Evolutionary conservation across 1,284 basidiomycete species (phyloP).

Genomic region (Heterobasidion occidentale): DNA sequence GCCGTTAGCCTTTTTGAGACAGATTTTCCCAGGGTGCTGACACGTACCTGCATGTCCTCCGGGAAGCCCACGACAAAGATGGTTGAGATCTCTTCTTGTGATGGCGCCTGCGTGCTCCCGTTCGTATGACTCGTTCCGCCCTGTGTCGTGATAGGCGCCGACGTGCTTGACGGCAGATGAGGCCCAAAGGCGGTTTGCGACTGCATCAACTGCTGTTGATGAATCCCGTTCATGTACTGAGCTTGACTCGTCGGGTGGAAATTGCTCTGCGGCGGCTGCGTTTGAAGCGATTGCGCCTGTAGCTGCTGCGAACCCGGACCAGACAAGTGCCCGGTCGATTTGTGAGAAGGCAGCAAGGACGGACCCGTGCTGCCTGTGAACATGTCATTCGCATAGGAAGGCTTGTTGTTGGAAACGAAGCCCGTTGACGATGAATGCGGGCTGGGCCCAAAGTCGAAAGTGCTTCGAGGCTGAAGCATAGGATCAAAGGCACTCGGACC

Average conservation of each 20-base stretch:
- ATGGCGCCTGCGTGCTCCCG: slow-evolving; percentile 14
- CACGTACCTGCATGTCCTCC: slow-evolving; percentile 92
- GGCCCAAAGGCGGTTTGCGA: slow-evolving; percentile 71
- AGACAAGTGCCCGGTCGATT: slow-evolving; percentile 5
- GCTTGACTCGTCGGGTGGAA: slow-evolving; percentile 17
- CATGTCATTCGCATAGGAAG: slow-evolving; percentile 12
- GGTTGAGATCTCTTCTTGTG: slow-evolving; percentile 89
- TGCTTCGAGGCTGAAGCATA: slow-evolving; percentile 17
- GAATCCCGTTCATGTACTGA: slow-evolving; percentile 19
- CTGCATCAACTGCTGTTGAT: slow-evolving; percentile 39
- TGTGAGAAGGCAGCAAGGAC: slow-evolving; percentile 7
- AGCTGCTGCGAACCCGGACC: slow-evolving; percentile 8
- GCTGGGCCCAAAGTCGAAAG: slow-evolving; percentile 18
- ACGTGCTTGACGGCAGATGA: slow-evolving; percentile 42
- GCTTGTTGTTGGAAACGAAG: slow-evolving; percentile 7
- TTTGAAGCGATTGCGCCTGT: slow-evolving; percentile 18
- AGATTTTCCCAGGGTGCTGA: slow-evolving; percentile 6
- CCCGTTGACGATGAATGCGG: slow-evolving; percentile 16
- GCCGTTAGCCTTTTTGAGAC: slow-evolving; percentile 11
- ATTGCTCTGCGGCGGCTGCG: slow-evolving; percentile 17
- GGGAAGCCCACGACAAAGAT: slow-evolving; percentile 99
- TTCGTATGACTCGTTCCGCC: slow-evolving; percentile 18
- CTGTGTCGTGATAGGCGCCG: slow-evolving; percentile 18
- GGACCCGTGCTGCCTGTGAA: slow-evolving; percentile 4
- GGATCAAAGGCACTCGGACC: slow-evolving; percentile 18